Base-by-base conservation (phyloP, 805 yeast species). In the Babjeviella inositovora region DNA sequence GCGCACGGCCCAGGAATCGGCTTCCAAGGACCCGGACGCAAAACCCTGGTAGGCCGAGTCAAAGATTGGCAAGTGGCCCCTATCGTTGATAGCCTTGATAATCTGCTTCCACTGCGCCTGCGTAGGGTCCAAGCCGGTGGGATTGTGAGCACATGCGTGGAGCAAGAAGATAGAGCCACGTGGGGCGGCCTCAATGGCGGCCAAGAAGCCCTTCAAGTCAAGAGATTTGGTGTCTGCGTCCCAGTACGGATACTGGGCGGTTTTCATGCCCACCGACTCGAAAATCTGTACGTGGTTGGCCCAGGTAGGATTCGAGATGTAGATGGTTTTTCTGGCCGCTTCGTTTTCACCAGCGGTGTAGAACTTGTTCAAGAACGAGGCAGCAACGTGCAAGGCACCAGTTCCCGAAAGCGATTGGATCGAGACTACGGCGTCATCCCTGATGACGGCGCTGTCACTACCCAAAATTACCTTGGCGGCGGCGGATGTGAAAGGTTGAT, bases 21-120 rank as follows among this genome's bases (percentile, higher is more conserved):
- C 62, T 32, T 63, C 73, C 35, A 82, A 62, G 38, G 76, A 70
- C 26, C 97, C 97, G 20, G 85, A 66, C 14, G 97, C 94, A 45
- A 87, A 87, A 5, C 98, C 98, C 56, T 87, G 97, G 60, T 90
- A 87, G 12, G 97, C 97, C 30, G 84, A 70, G 53, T 87, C 98
- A 41, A 90, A 85, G 31, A 87, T 51, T 5, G 82, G 81, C 38
- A 87, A 62, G 50, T 82, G 93, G 25, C 64, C 53, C 28, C 66
- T 59, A 28, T 50, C 43, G 34, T 67, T 62, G 32, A 81, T 53
- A 13, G 70, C 74, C 20, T 62, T 58, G 21, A 80, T 58, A 25
- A 90, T 73, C 39, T 57, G 37, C 21, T 47, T 47, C 98, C 98
- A 87, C 53, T 87, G 77, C 24, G 64, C 76, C 28, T 58, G 55